Base-by-base conservation (phyloP, 2,329 filamentous ascomycete genomes). In the Neonectria ditissima region DNA sequence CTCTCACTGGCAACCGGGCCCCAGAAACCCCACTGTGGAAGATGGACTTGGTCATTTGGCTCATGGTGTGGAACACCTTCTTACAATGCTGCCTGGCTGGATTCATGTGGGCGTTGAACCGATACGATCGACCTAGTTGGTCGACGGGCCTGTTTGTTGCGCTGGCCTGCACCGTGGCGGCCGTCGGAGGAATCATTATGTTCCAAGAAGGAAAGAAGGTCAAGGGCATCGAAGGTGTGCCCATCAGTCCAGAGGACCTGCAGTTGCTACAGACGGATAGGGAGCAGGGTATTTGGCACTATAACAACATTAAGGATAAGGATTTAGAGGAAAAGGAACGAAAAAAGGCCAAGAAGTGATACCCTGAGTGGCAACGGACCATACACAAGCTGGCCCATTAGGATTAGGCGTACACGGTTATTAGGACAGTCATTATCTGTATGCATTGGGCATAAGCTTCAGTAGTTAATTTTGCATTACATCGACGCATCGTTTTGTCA, bases 81-180 rank as follows among this genome's bases (percentile, higher is more conserved):
- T 84, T 96, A 47, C 94, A 97, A 77, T 84, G 84, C 41, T 84
- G 88, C 18, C 83, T 97, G 2, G 91, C 89, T 9, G 90, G 86
- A 3, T 91, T 93, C 79, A 97, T 97, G 93, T 97, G 92, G 92
- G 89, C 87, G 2, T 82, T 92, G 78, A 91, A 92, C 74, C 83
- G 92, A 22, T 90, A 89, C 72, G 80, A 91, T 22, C 83, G 93
- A n/a, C 92, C 93, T 0, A 86, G 87, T 22, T 97, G 92, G 92
- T 86, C 89, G 11, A 94, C 92, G 0, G 93, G 92, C 1, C 78
- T 94, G 0, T 93, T 96, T 73, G 91, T 97, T 18, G 91, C 87
- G 2, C 75, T 95, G 6, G 93, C 89, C 3, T 94, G 89, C 73
- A 83, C 89, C 20, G 88, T 91, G 5, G 91, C 90, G 8, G 91